These are phyloP conservation scores for Chlamydomonas schloesseri DNA, from an alignment of 139 green algal species.

Conservation along the genomic window DNA sequence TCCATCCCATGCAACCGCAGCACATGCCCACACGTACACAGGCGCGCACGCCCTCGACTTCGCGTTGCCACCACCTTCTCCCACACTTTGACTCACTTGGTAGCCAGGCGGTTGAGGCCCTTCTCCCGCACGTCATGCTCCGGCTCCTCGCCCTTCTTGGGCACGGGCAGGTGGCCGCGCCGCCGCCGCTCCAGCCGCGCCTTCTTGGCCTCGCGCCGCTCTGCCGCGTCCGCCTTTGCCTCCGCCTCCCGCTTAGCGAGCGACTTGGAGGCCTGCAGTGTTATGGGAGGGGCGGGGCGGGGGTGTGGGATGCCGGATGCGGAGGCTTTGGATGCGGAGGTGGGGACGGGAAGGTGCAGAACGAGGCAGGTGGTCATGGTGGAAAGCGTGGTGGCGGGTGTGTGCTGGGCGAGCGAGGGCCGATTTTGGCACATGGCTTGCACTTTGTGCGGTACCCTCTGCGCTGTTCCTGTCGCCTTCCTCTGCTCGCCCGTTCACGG, in stretches of 20 bases:
- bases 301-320: no score
- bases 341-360: neutral
- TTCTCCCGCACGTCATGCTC: conserved; percentile 77
- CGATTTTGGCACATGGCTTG: no score
- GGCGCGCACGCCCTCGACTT: no score
- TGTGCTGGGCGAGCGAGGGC: no score
- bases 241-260: conserved; percentile 72
- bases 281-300: neutral
- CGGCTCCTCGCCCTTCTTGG: conserved; percentile 75
- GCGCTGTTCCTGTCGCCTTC: no score
- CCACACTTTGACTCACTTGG: conserved; percentile 18
- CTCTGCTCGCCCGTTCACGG: no score
- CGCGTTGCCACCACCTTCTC: no score
- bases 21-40: no score
- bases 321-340: neutral
- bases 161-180: conserved; percentile 72
- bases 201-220: conserved; percentile 60
- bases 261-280: conserved; percentile 61
- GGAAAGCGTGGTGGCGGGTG: no score
- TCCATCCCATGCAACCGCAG: no score
- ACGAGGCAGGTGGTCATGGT: neutral
- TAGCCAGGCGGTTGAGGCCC: conserved; percentile 76
- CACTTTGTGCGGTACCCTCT: no score
- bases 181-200: conserved; percentile 71
- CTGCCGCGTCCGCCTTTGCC: conserved; percentile 58